These are phyloP conservation scores for Volvariella volvacea DNA, from an alignment of 1,284 basidiomycete species.

Conservation along the genomic window DNA sequence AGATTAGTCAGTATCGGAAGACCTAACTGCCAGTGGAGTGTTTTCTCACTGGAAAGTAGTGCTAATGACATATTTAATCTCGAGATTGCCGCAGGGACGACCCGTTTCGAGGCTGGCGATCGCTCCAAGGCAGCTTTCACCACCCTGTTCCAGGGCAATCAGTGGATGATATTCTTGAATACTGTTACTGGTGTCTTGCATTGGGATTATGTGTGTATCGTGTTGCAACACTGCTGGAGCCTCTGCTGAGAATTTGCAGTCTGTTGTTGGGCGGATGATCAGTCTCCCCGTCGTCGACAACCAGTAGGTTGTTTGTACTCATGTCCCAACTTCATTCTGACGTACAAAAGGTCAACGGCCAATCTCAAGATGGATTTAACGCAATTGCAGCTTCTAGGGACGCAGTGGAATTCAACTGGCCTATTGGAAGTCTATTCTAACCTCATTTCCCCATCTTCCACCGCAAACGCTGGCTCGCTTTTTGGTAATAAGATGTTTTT, in stretches of 20 bases:
- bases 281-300: constrained; percentile 48
- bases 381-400: constrained; percentile 38
- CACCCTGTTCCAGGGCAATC: constrained; percentile 38
- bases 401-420: constrained; percentile 34
- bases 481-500: constrained; percentile 55
- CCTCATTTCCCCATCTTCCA: constrained; percentile 26
- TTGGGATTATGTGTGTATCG: constrained; percentile 52
- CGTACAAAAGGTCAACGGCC: constrained; percentile 40
- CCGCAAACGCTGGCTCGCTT: constrained; percentile 43
- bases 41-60: constrained; percentile 19
- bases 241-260: constrained; percentile 29
- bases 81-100: constrained; percentile 46
- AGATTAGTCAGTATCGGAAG: constrained; percentile 40
- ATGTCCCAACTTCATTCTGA: neutral
- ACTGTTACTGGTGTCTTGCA: constrained; percentile 43
- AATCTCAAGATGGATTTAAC: constrained; percentile 46
- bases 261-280: constrained; percentile 51
- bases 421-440: constrained; percentile 30
- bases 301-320: constrained; percentile 33
- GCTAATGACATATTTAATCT: constrained; percentile 44
- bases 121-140: constrained; percentile 38
- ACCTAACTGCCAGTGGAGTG: neutral
- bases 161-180: constrained; percentile 63
- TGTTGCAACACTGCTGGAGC: neutral
- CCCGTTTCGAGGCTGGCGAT: constrained; percentile 39